Base-by-base conservation (phyloP, 768 basidiomycete genomes). In the Russula compacta region DNA sequence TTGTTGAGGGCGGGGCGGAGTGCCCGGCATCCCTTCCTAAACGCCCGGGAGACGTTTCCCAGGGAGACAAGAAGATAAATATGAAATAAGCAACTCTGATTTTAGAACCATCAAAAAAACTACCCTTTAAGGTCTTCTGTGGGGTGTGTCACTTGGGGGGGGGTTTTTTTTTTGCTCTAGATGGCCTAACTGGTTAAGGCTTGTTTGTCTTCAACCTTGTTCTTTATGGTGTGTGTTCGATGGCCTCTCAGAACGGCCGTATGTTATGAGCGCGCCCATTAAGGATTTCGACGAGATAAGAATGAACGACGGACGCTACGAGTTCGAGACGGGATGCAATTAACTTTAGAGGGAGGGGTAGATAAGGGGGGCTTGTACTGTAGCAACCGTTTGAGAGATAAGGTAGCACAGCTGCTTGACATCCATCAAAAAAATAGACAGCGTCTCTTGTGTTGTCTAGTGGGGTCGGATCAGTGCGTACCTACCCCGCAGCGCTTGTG, bases 401-500 rank as follows among this genome's bases (percentile, higher is more conserved):
- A 29, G n/a, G 38, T 47, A 17, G 24, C n/a, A 39, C 12, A 46
- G 35, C 36, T 17, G 19, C 43, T 60, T 36, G 39, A 15, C 39
- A 46, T 46, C 44, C 2, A 40, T 40, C 24, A 29, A 36, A 56
- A 56, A 33, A 55, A 51, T 10, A 51, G 14, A 50, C 10, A 35
- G 60, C 55, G 29, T 61, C 43, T 61, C 43, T 29, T 53, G 15
- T 17, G 24, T 35, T n/a, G 10, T 35, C 33, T 47, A 11, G 46
- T 15, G 15, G 46, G 24, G 24, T 24, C 7, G 24, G 46, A 15
- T 11, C 39, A 29, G 24, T 40, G 39, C 11, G 12, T 14, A 7
- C 39, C 43, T 43, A n/a, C 43, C 59, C 53, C 39, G 39, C 59
- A 36, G 53, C 59, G 59, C 47, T 50, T 48, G 39, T 32, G 7